phyloP scores from a whole-genome alignment of 441 rosid genomes.

The Syzygium syzygioides region DNA sequence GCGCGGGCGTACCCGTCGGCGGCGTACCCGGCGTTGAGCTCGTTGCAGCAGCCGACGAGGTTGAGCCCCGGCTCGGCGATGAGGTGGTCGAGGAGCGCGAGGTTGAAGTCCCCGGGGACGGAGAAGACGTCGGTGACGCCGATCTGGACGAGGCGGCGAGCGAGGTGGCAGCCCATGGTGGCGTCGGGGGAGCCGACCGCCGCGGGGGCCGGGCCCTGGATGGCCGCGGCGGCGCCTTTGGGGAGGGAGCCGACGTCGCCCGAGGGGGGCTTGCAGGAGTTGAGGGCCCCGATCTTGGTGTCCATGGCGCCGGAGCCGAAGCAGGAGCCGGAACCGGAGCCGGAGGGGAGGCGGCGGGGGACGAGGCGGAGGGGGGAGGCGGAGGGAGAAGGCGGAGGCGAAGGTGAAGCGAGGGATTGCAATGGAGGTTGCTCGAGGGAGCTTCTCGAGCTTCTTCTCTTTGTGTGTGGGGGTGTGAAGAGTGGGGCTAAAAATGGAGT shows the following conservation, averaged over 20 bases:
- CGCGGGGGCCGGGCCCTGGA: background rate
- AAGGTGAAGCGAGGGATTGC: background rate
- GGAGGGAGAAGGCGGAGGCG: background rate
- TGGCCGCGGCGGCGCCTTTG: slow-evolving; percentile 5
- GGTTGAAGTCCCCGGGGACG: slow-evolving; percentile 16
- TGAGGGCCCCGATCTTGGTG: slow-evolving; percentile 1
- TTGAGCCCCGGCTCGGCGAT: slow-evolving; percentile 15
- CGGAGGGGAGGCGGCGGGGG: background rate
- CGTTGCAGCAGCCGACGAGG: slow-evolving; percentile 15
- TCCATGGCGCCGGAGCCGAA: slow-evolving; percentile 7
- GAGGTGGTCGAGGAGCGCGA: slow-evolving; percentile 16
- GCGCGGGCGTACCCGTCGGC: slow-evolving; percentile 15
- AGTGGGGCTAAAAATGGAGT: background rate
- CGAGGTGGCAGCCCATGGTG: slow-evolving; percentile 15
- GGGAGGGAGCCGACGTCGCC: background rate
- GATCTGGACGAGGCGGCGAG: slow-evolving; percentile 16
- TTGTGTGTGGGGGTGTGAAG: background rate
- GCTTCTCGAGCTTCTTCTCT: background rate
- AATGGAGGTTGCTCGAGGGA: background rate
- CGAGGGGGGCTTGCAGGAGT: slow-evolving; percentile 2
- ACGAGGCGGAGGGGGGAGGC: background rate
- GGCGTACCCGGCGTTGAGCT: slow-evolving; percentile 20
- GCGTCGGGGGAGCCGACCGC: background rate
- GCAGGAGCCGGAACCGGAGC: background rate
- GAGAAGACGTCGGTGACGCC: slow-evolving; percentile 11